Conservation (phyloP, 257 asterid genomes). For the Solanum medicagineum region DNA sequence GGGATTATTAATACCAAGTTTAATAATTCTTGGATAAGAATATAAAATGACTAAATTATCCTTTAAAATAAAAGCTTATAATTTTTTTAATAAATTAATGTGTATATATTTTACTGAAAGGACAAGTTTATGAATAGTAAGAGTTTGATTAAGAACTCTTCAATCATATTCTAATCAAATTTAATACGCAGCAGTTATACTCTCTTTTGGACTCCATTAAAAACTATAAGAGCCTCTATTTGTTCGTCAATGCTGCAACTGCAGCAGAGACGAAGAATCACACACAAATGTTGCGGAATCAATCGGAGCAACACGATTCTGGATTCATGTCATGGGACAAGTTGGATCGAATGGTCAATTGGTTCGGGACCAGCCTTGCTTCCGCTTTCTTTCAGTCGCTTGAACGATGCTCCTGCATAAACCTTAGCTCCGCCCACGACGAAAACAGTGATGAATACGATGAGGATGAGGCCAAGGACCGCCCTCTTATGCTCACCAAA, state of each 20-base stretch:
- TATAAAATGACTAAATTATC: too few relatives aligned
- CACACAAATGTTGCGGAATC: not conserved
- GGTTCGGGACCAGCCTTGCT: constrained; percentile 17
- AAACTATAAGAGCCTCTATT: not conserved
- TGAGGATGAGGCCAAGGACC: constrained; percentile 14
- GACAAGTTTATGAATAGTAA: too few relatives aligned
- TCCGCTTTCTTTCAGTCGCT: constrained; percentile 15
- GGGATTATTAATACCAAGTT: too few relatives aligned
- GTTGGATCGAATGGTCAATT: constrained; percentile 18
- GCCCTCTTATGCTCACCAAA: constrained; percentile 16
- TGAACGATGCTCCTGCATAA: constrained; percentile 22
- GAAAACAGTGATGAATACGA: not conserved
- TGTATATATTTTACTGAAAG: too few relatives aligned
- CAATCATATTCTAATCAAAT: too few relatives aligned
- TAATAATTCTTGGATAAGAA: too few relatives aligned
- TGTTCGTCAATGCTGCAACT: not conserved
- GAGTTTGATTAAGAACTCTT: too few relatives aligned
- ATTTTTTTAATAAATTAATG: too few relatives aligned
- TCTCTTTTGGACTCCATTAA: too few relatives aligned
- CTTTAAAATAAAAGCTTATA: too few relatives aligned
- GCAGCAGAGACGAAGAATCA: not conserved
- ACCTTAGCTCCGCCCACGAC: constrained; percentile 11
- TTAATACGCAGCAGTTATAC: too few relatives aligned
- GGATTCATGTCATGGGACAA: constrained; percentile 10
- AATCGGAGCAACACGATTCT: not conserved